Conservation (phyloP, 768 basidiomycete genomes). For the Suillus discolor region DNA sequence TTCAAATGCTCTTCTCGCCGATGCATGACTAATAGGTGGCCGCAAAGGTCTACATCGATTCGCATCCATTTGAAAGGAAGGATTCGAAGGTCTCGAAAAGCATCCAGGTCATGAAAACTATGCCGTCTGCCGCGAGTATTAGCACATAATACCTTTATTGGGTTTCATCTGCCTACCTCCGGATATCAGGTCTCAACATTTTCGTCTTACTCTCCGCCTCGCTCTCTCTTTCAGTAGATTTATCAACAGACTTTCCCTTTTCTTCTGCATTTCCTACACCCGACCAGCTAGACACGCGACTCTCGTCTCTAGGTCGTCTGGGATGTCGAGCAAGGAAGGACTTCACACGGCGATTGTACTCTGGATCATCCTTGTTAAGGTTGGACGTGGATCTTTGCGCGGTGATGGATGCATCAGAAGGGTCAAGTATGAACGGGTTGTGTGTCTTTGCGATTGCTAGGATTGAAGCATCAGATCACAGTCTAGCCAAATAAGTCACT, state of each 20-base stretch:
- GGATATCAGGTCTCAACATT: constrained; percentile 5
- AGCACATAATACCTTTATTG: constrained; percentile 7
- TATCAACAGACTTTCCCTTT: constrained; percentile 11
- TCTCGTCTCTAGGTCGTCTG: constrained; percentile 22
- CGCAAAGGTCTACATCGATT: constrained; percentile 78
- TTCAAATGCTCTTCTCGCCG: constrained; percentile 68
- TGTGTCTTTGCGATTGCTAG: constrained; percentile 27
- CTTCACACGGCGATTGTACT: constrained; percentile 38
- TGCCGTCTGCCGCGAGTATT: constrained; percentile 43
- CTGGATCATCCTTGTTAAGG: constrained; percentile 8
- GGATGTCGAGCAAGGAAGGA: constrained; percentile 21
- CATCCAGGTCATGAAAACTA: constrained; percentile 64
- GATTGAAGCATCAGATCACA: constrained; percentile 10
- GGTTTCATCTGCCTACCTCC: constrained; percentile 3
- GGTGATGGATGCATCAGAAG: constrained; percentile 25
- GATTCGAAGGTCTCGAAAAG: constrained; percentile 49
- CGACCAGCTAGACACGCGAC: constrained; percentile 54
- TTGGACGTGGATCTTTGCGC: constrained; percentile 4
- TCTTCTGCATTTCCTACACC: constrained; percentile 29
- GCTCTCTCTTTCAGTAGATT: constrained; percentile 15
- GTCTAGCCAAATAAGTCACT: not conserved
- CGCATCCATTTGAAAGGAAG: constrained; percentile 67
- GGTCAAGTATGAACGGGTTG: constrained; percentile 26
- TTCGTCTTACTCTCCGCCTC: constrained; percentile 13
- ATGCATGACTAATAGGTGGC: constrained; percentile 69